Base-by-base conservation (phyloP, 441 rosid species). In the Gossypium lobatum region DNA sequence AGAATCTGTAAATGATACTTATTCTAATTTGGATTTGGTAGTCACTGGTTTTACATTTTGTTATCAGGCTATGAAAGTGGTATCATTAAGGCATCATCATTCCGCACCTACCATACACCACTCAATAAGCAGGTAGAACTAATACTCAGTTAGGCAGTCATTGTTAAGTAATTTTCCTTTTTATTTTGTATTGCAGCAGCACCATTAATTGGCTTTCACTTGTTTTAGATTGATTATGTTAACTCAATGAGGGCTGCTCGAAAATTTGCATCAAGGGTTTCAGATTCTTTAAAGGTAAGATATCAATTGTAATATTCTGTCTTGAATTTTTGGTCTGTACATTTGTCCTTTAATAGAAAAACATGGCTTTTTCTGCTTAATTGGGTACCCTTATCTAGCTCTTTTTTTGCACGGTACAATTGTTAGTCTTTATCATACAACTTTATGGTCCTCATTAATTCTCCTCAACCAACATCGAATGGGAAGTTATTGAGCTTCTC, bases 71-170 rank as follows among this genome's bases (percentile, higher is more conserved):
- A 88, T 76, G 93, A 88, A 78, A 82, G 50, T 64, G 95, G 98
- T 75, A 82, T 92, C 48, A 85, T 96, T 76, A 89, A 72, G 82
- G 99, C 98, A 70, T 93, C 99, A 70, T 93, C 98, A 9, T 96
- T 96, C 81, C 98, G 99, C n/a, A 96, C 98, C 63, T 96, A 93
- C 80, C 99, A 96, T 70, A 96, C 92, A 10, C 99, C 98, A 34
- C 95, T 96, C 72, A 91, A 92, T 84, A 92, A 89, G 80, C 99
- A 96, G 98, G 98, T 91, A 64, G 57, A 73, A 31, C 4, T 60
- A 67, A 37, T 34, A 69, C 28, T 58, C 53, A 39, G 23, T 77
- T 10, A 76, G 31, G 53, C 73, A 13, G 48, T 53, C 25, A 54
- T 3, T 72, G 61, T 79, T 67, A 18, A 68, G 13, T 74, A 23